Percentiles rank a stretch among this genome's conserved stretches.
Evolutionary conservation across 176 grass and related monocot genomes (phyloP).

Genomic region (Oryza coarctata): DNA sequence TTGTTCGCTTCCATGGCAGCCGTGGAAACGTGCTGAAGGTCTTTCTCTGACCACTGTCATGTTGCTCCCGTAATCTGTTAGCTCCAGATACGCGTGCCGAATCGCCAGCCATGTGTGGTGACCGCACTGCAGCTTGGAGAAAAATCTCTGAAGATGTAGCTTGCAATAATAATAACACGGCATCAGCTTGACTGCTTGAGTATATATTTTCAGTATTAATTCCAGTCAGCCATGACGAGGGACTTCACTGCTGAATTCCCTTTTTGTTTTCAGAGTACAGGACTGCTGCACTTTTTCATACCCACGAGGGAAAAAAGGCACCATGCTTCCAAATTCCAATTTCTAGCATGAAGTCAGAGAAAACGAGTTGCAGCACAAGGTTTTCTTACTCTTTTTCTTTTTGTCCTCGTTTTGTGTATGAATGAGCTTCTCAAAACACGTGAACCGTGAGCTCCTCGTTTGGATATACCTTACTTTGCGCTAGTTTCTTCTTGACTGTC

Average conservation of each 20-base stretch:
- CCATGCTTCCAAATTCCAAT: not conserved
- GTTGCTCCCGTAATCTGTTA: not conserved
- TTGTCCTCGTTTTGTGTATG: not conserved
- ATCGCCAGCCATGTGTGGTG: not conserved
- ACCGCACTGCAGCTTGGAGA: not conserved
- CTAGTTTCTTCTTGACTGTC: not conserved
- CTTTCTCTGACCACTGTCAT: conserved; percentile 15
- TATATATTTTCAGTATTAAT: not conserved
- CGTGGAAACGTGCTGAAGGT: not conserved
- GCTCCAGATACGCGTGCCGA: not conserved
- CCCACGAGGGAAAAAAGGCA: not conserved
- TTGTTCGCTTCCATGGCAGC: not conserved
- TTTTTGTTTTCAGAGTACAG: not conserved
- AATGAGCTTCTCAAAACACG: not conserved
- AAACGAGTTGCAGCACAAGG: not conserved
- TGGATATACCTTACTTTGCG: not conserved
- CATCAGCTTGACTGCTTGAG: not conserved
- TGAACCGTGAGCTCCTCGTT: not conserved
- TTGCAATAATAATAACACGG: not conserved
- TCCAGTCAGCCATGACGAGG: not conserved
- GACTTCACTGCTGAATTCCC: not conserved
- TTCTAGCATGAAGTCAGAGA: not conserved
- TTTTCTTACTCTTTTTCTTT: not conserved
- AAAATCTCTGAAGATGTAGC: not conserved
- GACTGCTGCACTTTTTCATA: not conserved